These are phyloP conservation scores for Tetrahymena malaccensis DNA, from an alignment of 73 alveolate species.

Conservation along the genomic window DNA sequence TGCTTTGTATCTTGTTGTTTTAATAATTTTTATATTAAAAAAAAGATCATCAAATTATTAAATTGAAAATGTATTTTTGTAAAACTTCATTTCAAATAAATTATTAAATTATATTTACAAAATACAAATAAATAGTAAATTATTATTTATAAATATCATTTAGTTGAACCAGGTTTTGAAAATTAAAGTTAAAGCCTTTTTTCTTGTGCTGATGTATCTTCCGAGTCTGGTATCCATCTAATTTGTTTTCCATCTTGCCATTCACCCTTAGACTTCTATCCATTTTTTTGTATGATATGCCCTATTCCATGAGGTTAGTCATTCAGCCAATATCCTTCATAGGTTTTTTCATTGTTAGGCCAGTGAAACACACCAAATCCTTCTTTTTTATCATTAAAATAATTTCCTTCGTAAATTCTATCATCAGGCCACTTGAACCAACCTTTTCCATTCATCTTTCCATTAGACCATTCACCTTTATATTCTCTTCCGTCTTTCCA, in stretches of 20 bases:
- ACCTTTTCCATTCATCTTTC: conserved; percentile 74
- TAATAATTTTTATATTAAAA: too few relatives aligned
- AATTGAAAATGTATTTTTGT: too few relatives aligned
- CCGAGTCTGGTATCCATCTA: neutral
- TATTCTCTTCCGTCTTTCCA: conserved; percentile 58
- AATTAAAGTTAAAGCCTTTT: neutral
- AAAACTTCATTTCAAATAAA: too few relatives aligned
- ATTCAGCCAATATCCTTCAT: neutral
- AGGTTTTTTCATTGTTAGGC: neutral
- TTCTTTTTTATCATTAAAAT: conserved; percentile 41
- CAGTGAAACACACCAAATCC: conserved; percentile 51
- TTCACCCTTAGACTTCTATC: neutral
- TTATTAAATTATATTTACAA: too few relatives aligned
- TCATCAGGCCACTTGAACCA: conserved; percentile 74
- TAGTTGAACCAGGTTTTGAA: neutral
- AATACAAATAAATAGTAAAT: too few relatives aligned
- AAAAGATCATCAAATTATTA: too few relatives aligned
- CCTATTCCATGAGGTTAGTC: neutral
- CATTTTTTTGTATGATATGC: neutral
- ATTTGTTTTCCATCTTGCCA: neutral
- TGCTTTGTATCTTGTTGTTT: too few relatives aligned
- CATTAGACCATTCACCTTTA: conserved; percentile 52
- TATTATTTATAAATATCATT: neutral
- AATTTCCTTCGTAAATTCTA: conserved; percentile 56
- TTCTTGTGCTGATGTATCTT: neutral